Evolutionary conservation across 2,329 filamentous ascomycete genomes (phyloP).

Genomic region (Aspergillus candidus): DNA sequence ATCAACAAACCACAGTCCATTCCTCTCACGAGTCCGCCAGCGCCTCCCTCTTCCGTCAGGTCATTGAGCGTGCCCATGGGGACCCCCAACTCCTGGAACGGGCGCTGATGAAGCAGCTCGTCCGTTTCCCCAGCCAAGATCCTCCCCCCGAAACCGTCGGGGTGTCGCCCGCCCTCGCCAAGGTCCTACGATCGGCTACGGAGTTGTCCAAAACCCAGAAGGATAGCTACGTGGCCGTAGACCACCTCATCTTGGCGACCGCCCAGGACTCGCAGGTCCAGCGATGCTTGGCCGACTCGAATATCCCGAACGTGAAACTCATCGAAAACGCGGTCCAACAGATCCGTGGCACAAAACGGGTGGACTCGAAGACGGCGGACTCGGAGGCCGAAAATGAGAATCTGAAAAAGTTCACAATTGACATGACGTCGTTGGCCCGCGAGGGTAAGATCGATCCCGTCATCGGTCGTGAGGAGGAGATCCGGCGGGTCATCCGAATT

Average conservation of each 20-base stretch:
- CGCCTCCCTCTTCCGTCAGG: constrained; percentile 84
- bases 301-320: constrained; percentile 84
- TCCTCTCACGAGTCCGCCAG: constrained; percentile 56
- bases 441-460: constrained; percentile 98
- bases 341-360: constrained; percentile 85
- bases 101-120: constrained; percentile 82
- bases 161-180: constrained; percentile 74
- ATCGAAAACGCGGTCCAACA: constrained; percentile 85
- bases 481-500: constrained; percentile 84
- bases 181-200: constrained; percentile 74
- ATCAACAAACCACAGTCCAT: constrained; percentile 65
- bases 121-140: constrained; percentile 87
- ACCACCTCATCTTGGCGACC: constrained; percentile 83
- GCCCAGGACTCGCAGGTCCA: constrained; percentile 73
- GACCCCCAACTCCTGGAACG: constrained; percentile 85
- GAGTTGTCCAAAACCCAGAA: constrained; percentile 97
- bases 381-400: constrained; percentile 88
- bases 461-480: constrained; percentile 94
- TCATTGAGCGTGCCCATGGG: constrained; percentile 87
- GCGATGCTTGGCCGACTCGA: constrained; percentile 70
- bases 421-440: constrained; percentile 93
- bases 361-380: constrained; percentile 95
- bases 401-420: constrained; percentile 94
- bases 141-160: constrained; percentile 85
- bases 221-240: constrained; percentile 87